These are phyloP conservation scores for Maudiozyma saulgeensis DNA, from an alignment of 805 yeast genomes.

Conservation along the genomic window DNA sequence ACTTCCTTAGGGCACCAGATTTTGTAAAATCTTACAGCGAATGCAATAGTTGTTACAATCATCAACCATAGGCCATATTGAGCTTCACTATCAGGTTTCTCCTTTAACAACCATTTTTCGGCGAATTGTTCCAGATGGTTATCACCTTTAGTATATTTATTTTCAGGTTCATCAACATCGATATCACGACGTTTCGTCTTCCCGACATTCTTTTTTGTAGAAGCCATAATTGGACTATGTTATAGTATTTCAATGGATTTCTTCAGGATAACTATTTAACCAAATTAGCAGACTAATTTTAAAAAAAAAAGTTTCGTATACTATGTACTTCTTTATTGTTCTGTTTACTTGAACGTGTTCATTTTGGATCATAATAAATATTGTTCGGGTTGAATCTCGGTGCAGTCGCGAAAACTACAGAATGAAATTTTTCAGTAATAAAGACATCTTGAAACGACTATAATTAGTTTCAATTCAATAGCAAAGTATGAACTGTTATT, in stretches of 20 bases:
- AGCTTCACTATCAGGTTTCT: conserved; percentile 19
- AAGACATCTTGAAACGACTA: no score
- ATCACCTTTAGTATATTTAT: conserved; percentile 19
- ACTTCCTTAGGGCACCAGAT: conserved; percentile 63
- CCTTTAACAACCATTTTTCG: conserved; percentile 20
- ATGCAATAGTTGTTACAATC: conserved; percentile 56
- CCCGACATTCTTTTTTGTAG: conserved; percentile 3
- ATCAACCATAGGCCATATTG: conserved; percentile 39
- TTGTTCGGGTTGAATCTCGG: background rate
- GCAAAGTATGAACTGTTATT: no score
- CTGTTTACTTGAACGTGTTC: background rate
- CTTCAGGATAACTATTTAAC: no score
- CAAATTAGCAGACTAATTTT: no score
- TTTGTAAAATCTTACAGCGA: conserved; percentile 53
- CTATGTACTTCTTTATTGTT: background rate
- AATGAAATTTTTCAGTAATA: background rate
- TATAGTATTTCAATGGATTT: no score
- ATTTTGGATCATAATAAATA: background rate
- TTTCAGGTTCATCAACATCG: conserved; percentile 19
- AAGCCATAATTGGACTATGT: conserved; percentile 2
- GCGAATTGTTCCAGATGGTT: conserved; percentile 10
- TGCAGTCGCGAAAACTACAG: background rate
- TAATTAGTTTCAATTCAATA: no score
- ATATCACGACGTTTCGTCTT: conserved; percentile 1
- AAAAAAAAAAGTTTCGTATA: no score